phyloP scores from a whole-genome alignment of 768 basidiomycete species.

The Roridomyces roridus region DNA sequence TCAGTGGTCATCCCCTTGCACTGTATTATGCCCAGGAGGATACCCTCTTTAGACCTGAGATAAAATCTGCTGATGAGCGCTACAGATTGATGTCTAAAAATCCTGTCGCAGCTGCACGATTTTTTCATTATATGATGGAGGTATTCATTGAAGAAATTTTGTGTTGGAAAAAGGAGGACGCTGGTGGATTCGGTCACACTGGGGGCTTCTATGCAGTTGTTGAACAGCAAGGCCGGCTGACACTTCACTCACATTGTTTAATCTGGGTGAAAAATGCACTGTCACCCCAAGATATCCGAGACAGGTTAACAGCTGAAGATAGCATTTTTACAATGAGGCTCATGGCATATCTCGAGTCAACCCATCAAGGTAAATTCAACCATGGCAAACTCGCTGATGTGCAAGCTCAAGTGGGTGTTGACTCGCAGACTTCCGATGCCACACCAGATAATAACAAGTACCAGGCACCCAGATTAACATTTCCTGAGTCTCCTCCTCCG shows the following conservation, averaged over 20 bases:
- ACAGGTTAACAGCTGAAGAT: slow-evolving; percentile 28
- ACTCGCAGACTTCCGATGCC: too few relatives aligned
- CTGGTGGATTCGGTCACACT: slow-evolving; percentile 34
- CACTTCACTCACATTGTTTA: slow-evolving; percentile 43
- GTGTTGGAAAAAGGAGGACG: slow-evolving; percentile 14
- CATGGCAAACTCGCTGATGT: too few relatives aligned
- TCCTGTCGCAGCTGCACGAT: slow-evolving; percentile 36
- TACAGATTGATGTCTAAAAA: slow-evolving; percentile 15
- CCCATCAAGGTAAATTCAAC: background rate
- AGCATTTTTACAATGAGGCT: slow-evolving; percentile 14
- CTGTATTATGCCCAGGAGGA: background rate
- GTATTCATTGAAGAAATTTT: slow-evolving; percentile 34
- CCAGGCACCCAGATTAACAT: slow-evolving; percentile 23
- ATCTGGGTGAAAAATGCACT: slow-evolving; percentile 37
- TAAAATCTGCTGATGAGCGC: background rate
- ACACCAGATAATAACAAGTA: slow-evolving; percentile 1
- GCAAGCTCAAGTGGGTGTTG: too few relatives aligned
- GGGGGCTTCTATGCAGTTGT: slow-evolving; percentile 37
- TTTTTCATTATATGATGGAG: slow-evolving; percentile 38
- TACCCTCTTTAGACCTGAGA: background rate
- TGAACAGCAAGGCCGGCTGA: slow-evolving; percentile 43
- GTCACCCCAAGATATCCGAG: slow-evolving; percentile 40
- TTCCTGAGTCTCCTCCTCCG: slow-evolving; percentile 25
- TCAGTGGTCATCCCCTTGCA: background rate
- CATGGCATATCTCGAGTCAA: background rate